Evolutionary conservation across 768 basidiomycete species (phyloP).

Genomic region (Bullera alba): DNA sequence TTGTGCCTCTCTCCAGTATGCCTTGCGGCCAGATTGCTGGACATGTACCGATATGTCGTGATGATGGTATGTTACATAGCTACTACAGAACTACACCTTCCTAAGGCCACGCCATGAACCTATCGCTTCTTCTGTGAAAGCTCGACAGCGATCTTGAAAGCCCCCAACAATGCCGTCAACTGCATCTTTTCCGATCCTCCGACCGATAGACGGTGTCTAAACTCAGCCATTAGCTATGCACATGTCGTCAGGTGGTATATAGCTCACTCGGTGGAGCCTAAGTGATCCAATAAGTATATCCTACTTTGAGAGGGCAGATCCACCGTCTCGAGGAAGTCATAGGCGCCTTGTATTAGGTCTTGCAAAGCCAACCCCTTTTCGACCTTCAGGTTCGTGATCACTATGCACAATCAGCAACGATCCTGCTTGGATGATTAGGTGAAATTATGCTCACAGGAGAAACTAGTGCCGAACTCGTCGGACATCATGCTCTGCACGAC

Average conservation of each 20-base stretch:
- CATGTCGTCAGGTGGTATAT: not conserved
- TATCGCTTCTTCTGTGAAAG: constrained; percentile 35
- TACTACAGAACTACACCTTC: too few species aligned
- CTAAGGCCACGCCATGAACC: not conserved
- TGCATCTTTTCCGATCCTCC: constrained; percentile 94
- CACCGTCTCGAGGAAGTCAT: constrained; percentile 78
- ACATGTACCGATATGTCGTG: too few species aligned
- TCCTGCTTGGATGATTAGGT: not conserved
- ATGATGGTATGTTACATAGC: too few species aligned
- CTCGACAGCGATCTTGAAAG: constrained; percentile 89
- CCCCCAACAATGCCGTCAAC: constrained; percentile 78
- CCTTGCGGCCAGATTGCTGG: too few species aligned
- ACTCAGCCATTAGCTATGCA: not conserved
- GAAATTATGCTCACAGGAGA: constrained; percentile 48
- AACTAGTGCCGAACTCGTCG: constrained; percentile 89
- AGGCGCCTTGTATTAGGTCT: constrained; percentile 84
- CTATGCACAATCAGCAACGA: constrained; percentile 49
- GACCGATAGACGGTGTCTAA: constrained; percentile 79
- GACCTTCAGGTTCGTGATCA: constrained; percentile 76
- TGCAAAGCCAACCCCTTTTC: constrained; percentile 92
- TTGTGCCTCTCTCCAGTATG: too few species aligned
- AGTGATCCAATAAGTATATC: constrained; percentile 81
- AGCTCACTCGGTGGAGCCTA: constrained; percentile 91
- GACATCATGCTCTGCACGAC: constrained; percentile 93
- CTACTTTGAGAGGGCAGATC: constrained; percentile 80